Conservation (phyloP, 139 green algal species). For the Volvox africanus region DNA sequence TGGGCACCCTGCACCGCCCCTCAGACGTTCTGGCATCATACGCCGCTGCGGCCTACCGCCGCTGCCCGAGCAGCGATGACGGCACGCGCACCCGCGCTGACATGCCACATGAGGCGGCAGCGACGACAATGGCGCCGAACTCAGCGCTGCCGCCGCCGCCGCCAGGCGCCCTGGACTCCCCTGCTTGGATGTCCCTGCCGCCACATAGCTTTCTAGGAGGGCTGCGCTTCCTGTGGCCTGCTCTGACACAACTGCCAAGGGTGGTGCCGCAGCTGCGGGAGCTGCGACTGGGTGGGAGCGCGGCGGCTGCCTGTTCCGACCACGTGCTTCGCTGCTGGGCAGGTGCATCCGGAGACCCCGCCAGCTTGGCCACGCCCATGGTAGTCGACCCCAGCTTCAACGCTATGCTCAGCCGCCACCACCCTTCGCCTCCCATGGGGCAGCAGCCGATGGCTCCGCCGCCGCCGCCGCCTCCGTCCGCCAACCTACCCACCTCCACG, state of each 20-base stretch:
- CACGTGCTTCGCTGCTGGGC: slow-evolving; percentile 45
- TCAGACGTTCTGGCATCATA: not conserved
- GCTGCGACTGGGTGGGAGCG: slow-evolving; percentile 35
- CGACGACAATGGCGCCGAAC: not conserved
- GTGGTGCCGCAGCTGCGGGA: slow-evolving; percentile 32
- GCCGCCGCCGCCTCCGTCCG: not conserved
- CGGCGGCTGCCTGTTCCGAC: not conserved
- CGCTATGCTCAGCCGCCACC: not conserved
- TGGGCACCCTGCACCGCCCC: slow-evolving; percentile 19
- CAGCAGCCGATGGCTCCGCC: not conserved
- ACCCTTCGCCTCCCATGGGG: not conserved
- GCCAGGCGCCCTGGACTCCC: not conserved
- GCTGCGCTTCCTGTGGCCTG: slow-evolving; percentile 14
- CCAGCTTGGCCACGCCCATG: slow-evolving; percentile 24
- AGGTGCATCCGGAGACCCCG: not conserved
- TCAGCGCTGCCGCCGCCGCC: not conserved
- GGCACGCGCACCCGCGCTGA: too few relatives aligned
- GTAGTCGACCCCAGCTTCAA: slow-evolving; percentile 18
- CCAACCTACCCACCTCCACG: not conserved
- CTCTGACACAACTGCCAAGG: not conserved
- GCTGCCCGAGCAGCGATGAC: not conserved
- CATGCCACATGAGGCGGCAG: not conserved
- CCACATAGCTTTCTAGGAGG: slow-evolving; percentile 23
- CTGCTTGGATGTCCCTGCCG: slow-evolving; percentile 27
- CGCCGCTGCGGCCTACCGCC: not conserved